These are phyloP conservation scores for Agrocybe pediades DNA, from an alignment of 768 basidiomycete genomes.

Conservation along the genomic window DNA sequence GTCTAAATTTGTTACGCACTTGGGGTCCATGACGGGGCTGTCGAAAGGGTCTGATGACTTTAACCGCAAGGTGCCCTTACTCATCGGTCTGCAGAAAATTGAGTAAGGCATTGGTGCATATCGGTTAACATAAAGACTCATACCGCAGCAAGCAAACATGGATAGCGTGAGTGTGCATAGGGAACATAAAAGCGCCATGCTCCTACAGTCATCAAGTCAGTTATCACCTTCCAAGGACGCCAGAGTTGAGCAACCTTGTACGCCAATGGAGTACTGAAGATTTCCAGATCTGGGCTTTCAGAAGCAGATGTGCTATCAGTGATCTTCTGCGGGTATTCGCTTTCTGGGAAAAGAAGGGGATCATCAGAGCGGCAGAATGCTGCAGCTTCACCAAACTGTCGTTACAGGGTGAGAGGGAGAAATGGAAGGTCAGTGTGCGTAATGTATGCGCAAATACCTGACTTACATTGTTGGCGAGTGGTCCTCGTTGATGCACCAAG, in stretches of 20 bases:
- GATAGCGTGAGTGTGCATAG: constrained; percentile 38
- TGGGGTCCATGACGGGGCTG: constrained; percentile 38
- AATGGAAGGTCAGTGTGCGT: not conserved
- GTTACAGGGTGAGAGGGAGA: not conserved
- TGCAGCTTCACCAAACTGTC: constrained; percentile 48
- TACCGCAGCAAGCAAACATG: constrained; percentile 40
- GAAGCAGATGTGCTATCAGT: constrained; percentile 40
- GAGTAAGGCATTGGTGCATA: constrained; percentile 11
- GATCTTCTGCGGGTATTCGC: constrained; percentile 28
- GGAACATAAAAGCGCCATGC: constrained; percentile 36
- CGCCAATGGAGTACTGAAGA: constrained; percentile 40
- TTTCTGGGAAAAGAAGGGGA: constrained; percentile 43
- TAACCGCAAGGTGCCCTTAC: constrained; percentile 37
- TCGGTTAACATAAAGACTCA: constrained; percentile 5
- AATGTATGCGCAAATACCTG: constrained; percentile 6
- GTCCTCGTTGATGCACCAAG: constrained; percentile 44
- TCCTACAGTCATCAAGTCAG: constrained; percentile 22
- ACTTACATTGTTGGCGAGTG: constrained; percentile 55
- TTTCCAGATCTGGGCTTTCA: constrained; percentile 43
- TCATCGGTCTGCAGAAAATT: constrained; percentile 32
- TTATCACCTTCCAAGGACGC: too few species aligned
- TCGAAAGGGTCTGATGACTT: constrained; percentile 40
- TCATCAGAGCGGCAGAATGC: constrained; percentile 57
- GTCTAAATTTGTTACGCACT: constrained; percentile 22
- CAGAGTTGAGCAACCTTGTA: constrained; percentile 31